Evolutionary conservation across 768 basidiomycete genomes (phyloP), one percentile per base, ranked within the genome.

Genomic region (Podaxis carcinomalis): DNA sequence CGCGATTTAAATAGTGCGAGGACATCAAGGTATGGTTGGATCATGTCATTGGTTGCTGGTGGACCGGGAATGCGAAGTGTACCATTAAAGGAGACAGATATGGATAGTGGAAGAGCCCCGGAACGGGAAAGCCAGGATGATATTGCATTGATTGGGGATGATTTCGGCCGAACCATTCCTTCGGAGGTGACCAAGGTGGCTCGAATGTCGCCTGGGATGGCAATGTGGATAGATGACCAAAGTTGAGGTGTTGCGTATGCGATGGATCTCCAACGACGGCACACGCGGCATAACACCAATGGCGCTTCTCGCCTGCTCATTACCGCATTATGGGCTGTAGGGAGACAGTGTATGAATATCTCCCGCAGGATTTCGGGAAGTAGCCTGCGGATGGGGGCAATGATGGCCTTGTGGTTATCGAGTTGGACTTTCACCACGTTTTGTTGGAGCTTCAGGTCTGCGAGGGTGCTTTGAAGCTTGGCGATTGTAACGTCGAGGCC

Each of bases 301-400:
- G 68, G 68, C 0, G 63, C 57, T 39, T 64, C 60, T 9, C 52
- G 35, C 5, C 35, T n/a, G 50, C 57, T 55, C 52, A 68, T 61
- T 1, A 62, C 56, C 1, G 64, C 54, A 42, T 63, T 64, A 52
- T 57, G 64, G 1, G 32, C 25, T 2, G 21, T 44, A 0, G 67
- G 65, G 23, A 68, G 64, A 39, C 66, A 68, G 6, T 28, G 52
- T 1, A 66, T 9, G 56, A 69, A 69, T 32, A 69, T 66, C 35
- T 64, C 65, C 16, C 64, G 64, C 13, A 69, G 61, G 28, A 68
- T 62, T 37, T 69, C 67, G 11, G 57, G 62, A 2, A 66, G 65
- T 23, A 70, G 53, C 16, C 59, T 57, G 32, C 64, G 58, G 32
- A 65, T 58, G 35, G 62, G 66, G 2, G 66, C 32, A 23, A 51